Percentiles rank a stretch among this genome's conserved stretches.
Evolutionary conservation across 2,329 filamentous ascomycete genomes (phyloP).

Genomic region (Aspergillus versicolor): DNA sequence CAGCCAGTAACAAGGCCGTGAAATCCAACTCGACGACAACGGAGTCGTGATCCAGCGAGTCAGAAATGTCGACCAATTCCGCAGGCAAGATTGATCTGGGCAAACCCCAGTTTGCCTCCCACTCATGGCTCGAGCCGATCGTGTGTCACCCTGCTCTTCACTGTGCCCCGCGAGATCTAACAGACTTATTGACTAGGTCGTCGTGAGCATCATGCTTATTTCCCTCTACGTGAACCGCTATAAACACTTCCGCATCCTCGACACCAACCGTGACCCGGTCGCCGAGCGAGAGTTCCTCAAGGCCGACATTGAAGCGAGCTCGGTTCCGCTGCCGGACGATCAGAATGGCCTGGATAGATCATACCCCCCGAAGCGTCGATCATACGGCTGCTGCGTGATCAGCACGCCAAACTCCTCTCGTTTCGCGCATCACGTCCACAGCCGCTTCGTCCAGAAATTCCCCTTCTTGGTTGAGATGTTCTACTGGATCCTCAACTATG

Average conservation of each 20-base stretch:
- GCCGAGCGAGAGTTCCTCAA: slow-evolving; percentile 4
- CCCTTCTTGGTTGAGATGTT: slow-evolving; percentile 73
- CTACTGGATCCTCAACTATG: slow-evolving; percentile 67
- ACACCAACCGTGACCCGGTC: slow-evolving; percentile 15
- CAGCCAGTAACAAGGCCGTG: too few relatives aligned
- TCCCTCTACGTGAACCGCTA: slow-evolving; percentile 51
- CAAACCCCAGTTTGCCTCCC: slow-evolving; percentile 36
- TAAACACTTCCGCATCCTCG: slow-evolving; percentile 45
- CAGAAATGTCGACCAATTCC: background rate
- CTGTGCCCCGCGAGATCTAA: background rate
- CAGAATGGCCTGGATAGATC: slow-evolving; percentile 27
- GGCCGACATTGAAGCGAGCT: slow-evolving; percentile 8
- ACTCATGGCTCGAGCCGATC: slow-evolving; percentile 36
- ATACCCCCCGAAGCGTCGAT: slow-evolving; percentile 20
- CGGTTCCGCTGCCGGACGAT: slow-evolving; percentile 6
- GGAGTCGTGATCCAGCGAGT: background rate
- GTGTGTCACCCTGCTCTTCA: slow-evolving; percentile 22
- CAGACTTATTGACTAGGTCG: slow-evolving; percentile 39
- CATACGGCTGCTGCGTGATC: slow-evolving; percentile 50
- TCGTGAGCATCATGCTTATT: slow-evolving; percentile 50
- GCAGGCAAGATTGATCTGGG: slow-evolving; percentile 28
- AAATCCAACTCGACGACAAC: too few relatives aligned
- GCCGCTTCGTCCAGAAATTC: slow-evolving; percentile 64
- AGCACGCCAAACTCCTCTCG: slow-evolving; percentile 60
- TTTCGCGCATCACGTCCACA: slow-evolving; percentile 62